phyloP scores from a whole-genome alignment of 2,329 filamentous ascomycete genomes.

The Triangularia verruculosa region DNA sequence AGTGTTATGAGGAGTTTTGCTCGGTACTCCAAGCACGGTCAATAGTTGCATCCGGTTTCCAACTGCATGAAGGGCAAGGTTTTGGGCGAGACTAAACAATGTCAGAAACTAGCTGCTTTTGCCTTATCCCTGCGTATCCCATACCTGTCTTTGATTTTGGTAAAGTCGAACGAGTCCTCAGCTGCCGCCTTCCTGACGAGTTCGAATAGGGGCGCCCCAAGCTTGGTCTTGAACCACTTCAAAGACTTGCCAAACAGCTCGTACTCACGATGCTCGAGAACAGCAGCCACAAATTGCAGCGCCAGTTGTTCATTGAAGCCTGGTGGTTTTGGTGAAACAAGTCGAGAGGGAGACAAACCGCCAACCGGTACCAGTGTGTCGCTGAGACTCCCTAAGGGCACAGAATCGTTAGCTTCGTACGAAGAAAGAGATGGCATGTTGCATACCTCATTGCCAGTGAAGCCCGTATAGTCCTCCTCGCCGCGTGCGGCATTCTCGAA shows the following conservation, averaged over 20 bases:
- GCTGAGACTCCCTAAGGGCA: neutral
- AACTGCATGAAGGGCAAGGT: neutral
- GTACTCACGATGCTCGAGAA: slow-evolving; percentile 7
- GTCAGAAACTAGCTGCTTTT: neutral
- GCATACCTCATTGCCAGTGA: slow-evolving; percentile 31
- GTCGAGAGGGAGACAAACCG: neutral
- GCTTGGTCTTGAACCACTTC: slow-evolving; percentile 2
- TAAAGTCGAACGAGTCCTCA: slow-evolving; percentile 10
- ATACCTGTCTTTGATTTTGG: slow-evolving; percentile 8
- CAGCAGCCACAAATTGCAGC: neutral
- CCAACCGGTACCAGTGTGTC: slow-evolving; percentile 9
- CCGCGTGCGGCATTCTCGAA: slow-evolving; percentile 7
- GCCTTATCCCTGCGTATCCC: neutral
- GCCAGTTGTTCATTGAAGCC: neutral
- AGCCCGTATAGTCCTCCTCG: slow-evolving; percentile 30
- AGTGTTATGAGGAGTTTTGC: neutral
- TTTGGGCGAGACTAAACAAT: neutral
- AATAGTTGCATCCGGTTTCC: neutral
- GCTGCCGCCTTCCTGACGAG: neutral
- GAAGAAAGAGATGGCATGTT: neutral
- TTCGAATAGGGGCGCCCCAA: neutral
- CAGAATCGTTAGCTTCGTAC: too few relatives aligned
- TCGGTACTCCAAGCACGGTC: neutral
- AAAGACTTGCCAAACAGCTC: slow-evolving; percentile 12
- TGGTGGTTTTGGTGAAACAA: neutral